Evolutionary conservation across 306 rosid species (phyloP), one percentile per base, ranked within the genome.

Genomic region (Ceratonia siliqua): DNA sequence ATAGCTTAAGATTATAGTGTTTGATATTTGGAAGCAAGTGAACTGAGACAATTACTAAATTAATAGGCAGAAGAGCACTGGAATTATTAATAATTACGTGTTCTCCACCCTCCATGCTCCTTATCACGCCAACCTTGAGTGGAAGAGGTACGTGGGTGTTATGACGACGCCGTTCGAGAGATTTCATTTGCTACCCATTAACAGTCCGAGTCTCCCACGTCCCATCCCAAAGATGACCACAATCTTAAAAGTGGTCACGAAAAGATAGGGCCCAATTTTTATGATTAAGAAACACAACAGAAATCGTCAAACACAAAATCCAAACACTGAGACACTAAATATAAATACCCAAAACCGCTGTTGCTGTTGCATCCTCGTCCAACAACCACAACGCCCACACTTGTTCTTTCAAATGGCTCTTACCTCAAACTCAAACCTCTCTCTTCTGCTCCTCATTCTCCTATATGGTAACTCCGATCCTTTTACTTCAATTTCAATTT

Each of bases 211-310:
- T n/a, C 15, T 2, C 61, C 62, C 62, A 57, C 62, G 62, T 13
- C 45, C 25, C 66, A 62, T 62, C 68, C 46, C 48, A 62, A 62
- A 62, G 46, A 62, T 36, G 33, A 11, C 68, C 2, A 35, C 68
- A 8, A 62, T 36, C 49, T 62, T 36, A 62, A 62, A 36, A 9
- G 5, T 62, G 46, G 10, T 36, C 68, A 62, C 68, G 48, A 5
- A 62, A 62, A 62, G 68, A 54, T 54, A 11, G n/a, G 33, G 1
- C 61, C 33, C 13, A 10, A 54, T 54, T 54, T 54, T 11, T n/a
- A 10, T 54, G 24, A 9, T 49, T 49, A n/a, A 17, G 3, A 24
- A 49, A 49, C 3, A 7, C 1, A 38, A 38, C 42, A 38, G 9
- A n/a, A n/a, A n/a, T n/a, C n/a, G n/a, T 13, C 4, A 46, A 46